Conservation (phyloP, 805 yeast genomes). For the Pichia californica region DNA sequence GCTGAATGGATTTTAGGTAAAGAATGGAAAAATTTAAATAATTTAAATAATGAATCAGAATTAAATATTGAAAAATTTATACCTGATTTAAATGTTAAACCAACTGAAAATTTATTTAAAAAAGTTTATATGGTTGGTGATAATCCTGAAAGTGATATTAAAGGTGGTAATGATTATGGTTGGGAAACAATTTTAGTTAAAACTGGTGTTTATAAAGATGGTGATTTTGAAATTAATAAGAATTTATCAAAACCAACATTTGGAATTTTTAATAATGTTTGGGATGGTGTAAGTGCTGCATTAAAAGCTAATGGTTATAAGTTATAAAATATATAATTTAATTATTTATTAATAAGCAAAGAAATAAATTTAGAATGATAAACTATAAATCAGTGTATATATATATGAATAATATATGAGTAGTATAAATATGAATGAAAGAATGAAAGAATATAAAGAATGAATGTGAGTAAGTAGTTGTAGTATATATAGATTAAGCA, state of each 20-base stretch:
- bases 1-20: constrained; percentile 61
- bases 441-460: background rate
- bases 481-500: background rate
- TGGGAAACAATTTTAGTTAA: constrained; percentile 82
- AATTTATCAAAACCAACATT: constrained; percentile 37
- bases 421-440: background rate
- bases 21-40: constrained; percentile 37
- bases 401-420: no score
- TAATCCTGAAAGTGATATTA: constrained; percentile 88
- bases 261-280: constrained; percentile 45
- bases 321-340: no score
- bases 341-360: background rate
- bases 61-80: constrained; percentile 16
- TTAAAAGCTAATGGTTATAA: constrained; percentile 11
- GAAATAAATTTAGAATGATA: no score
- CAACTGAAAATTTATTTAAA: constrained; percentile 36
- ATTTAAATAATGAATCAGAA: constrained; percentile 1
- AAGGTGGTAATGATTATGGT: constrained; percentile 81
- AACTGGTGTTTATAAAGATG: constrained; percentile 80
- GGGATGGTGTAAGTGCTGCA: constrained; percentile 34
- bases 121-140: constrained; percentile 95
- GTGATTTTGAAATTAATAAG: constrained; percentile 34
- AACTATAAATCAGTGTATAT: no score
- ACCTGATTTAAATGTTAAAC: constrained; percentile 41
- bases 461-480: background rate